Evolutionary conservation across 148 eudicot genomes (phyloP).

Genomic region (Rhododendron ferrugineum): DNA sequence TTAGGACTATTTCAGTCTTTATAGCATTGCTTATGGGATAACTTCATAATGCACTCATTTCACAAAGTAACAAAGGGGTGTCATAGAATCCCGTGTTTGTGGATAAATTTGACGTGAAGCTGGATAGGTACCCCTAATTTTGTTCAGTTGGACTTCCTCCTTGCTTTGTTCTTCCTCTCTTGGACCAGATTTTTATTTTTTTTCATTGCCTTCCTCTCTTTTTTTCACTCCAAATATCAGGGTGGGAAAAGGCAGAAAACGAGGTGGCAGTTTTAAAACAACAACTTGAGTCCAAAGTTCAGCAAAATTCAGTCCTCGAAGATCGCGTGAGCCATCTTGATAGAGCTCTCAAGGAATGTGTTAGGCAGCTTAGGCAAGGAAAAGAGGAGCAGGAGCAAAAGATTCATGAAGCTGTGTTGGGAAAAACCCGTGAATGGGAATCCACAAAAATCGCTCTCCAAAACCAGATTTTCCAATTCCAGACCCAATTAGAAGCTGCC

Average conservation of each 20-base stretch:
- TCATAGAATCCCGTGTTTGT: not conserved
- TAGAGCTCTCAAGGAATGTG: slow-evolving; percentile 92
- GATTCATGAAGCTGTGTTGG: slow-evolving; percentile 41
- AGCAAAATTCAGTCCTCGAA: slow-evolving; percentile 55
- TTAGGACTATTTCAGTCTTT: not conserved
- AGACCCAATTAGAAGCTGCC: slow-evolving; percentile 26
- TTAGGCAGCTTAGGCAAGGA: slow-evolving; percentile 71
- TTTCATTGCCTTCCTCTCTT: not conserved
- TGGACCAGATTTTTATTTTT: not conserved
- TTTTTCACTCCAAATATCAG: slow-evolving; percentile 19
- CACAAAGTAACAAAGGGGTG: not conserved
- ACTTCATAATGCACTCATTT: not conserved
- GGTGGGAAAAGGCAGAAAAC: slow-evolving; percentile 93
- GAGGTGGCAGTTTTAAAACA: slow-evolving; percentile 53
- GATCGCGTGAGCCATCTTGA: slow-evolving; percentile 70
- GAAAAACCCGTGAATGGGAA: slow-evolving; percentile 46
- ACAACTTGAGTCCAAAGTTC: slow-evolving; percentile 52
- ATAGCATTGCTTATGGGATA: not conserved
- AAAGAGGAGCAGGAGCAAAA: slow-evolving; percentile 67
- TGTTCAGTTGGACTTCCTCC: not conserved
- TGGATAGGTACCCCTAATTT: not conserved
- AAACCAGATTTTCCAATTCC: slow-evolving; percentile 39
- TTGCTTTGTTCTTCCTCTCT: not conserved
- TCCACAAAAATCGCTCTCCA: slow-evolving; percentile 40
- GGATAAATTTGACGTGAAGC: not conserved